Evolutionary conservation across 176 grass and related monocot species (phyloP).

Genomic region (Oryza coarctata): DNA sequence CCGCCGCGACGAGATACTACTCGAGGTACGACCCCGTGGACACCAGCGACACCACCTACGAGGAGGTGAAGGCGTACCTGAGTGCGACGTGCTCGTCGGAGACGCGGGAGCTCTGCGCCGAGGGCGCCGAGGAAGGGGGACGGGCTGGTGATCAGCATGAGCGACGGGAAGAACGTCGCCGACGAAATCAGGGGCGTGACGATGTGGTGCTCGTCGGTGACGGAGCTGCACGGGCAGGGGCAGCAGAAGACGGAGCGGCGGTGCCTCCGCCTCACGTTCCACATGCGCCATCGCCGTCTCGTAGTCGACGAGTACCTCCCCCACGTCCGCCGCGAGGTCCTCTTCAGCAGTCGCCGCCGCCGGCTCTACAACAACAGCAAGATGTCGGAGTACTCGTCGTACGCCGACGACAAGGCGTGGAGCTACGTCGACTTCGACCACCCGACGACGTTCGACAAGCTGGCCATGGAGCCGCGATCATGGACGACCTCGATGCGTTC

Average conservation of each 20-base stretch:
- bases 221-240: background rate
- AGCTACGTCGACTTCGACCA: slow-evolving; percentile 17
- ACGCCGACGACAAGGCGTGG: background rate
- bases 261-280: slow-evolving; percentile 28
- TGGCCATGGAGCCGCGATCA: slow-evolving; percentile 30
- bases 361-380: slow-evolving; percentile 54
- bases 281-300: slow-evolving; percentile 25
- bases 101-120: slow-evolving; percentile 42
- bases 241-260: slow-evolving; percentile 9
- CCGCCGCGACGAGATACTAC: slow-evolving; percentile 30
- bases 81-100: slow-evolving; percentile 28
- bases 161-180: slow-evolving; percentile 46
- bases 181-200: slow-evolving; percentile 37
- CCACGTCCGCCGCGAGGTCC: slow-evolving; percentile 30
- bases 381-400: slow-evolving; percentile 9
- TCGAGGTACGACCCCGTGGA: background rate
- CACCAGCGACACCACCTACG: slow-evolving; percentile 7
- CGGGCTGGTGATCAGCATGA: slow-evolving; percentile 41
- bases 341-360: slow-evolving; percentile 33
- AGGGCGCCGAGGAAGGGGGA: slow-evolving; percentile 18
- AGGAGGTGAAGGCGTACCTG: slow-evolving; percentile 51
- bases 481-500: slow-evolving; percentile 24
- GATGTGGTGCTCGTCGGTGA: slow-evolving; percentile 40
- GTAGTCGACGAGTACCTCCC: slow-evolving; percentile 40
- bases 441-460: background rate